Conservation (phyloP, 441 rosid genomes). For the Francoa sonchifolia region DNA sequence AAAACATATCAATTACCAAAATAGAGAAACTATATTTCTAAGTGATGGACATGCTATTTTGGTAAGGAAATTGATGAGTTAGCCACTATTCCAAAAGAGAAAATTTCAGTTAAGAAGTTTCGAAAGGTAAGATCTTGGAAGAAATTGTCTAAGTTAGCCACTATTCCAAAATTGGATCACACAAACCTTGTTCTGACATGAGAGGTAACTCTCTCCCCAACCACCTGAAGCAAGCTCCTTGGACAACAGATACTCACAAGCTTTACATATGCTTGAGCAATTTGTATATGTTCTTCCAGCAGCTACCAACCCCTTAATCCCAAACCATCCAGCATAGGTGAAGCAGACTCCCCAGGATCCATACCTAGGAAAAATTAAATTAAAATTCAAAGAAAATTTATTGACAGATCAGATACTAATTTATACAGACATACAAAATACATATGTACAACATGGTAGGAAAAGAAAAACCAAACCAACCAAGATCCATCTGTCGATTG, state of each 20-base stretch:
- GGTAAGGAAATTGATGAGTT: no score
- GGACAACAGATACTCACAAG: constrained; percentile 9
- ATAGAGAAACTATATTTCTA: no score
- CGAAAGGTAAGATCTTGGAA: neutral
- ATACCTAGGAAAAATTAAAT: neutral
- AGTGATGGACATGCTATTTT: no score
- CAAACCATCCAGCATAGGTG: constrained; percentile 10
- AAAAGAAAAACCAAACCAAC: no score
- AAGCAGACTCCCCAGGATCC: constrained; percentile 8
- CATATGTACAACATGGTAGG: no score
- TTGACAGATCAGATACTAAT: neutral
- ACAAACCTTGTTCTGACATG: constrained; percentile 11
- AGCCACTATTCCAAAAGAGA: no score
- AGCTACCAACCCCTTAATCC: constrained; percentile 11
- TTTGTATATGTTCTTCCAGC: constrained; percentile 9
- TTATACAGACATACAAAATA: neutral
- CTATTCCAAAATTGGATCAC: no score
- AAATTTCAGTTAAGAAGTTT: no score
- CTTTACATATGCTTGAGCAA: constrained; percentile 10
- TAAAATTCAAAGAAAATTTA: neutral
- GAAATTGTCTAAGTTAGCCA: neutral
- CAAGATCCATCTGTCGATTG: constrained; percentile 17
- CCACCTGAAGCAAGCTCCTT: constrained; percentile 14
- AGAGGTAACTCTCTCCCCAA: constrained; percentile 16
- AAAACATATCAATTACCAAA: no score